Evolutionary conservation across 306 rosid species (phyloP), one percentile per base, ranked within the genome.

Genomic region (Cicer judaicum): DNA sequence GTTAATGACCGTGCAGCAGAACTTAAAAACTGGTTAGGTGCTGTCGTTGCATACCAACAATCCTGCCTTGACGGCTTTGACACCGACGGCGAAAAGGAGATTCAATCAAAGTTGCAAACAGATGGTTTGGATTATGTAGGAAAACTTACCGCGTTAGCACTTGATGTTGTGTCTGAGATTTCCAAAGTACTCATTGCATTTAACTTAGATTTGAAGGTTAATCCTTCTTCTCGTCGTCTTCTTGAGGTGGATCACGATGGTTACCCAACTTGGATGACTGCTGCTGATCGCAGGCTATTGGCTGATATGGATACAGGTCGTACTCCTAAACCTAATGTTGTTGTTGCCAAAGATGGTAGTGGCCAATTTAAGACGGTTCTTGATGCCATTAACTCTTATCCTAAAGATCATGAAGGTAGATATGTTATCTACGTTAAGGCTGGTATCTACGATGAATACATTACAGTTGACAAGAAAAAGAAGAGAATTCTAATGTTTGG

Each of bases 291-390:
- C 2, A 88, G 78, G 82, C 86, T 93, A 2, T 70, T 93, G 76
- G 87, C 87, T 0, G 74, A 24, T 1, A 7, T 57, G 41, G 13
- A 19, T 2, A 21, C 36, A 0, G 80, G 80, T 4, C 52, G 5
- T 8, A 0, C 59, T 0, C 0, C 38, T 14, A 0, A 63, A 9
- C 92, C 97, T 7, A 81, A 91, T 36, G 96, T 68, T 0, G 87
- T 93, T 13, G 98, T 91, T 16, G 97, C 98, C 1, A 80, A 93
- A 70, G 98, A 93, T 55, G 96, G 97, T 0, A 88, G 90, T n/a
- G 97, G 96, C 1, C 77, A 87, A 11, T 93, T n/a, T 69, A 91
- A 81, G 15, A 89, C 80, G 36, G 82, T 93, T 52, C 64, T 65
- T 0, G 97, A 82, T 1, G 97, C 96, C 11, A 48, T 93, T 29